These are phyloP conservation scores for Aspergillus baeticus DNA, from an alignment of 495 filamentous ascomycete genomes.

Conservation along the genomic window DNA sequence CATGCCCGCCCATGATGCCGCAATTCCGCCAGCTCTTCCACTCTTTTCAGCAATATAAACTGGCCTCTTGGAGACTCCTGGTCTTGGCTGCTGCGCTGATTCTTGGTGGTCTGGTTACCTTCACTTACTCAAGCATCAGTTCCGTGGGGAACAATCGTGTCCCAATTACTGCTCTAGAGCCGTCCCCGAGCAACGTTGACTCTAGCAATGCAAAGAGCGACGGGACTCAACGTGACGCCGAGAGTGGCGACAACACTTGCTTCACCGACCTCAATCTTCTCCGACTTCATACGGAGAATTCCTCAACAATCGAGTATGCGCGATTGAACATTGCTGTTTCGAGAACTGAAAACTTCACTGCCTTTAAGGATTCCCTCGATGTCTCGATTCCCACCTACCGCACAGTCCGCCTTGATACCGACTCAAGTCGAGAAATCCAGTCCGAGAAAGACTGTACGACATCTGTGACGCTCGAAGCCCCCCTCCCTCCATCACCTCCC, in stretches of 20 bases:
- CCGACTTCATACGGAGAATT: slow-evolving; percentile 14
- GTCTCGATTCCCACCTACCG: slow-evolving; percentile 10
- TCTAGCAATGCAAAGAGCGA: neutral
- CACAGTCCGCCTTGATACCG: slow-evolving; percentile 14
- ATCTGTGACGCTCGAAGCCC: slow-evolving; percentile 18
- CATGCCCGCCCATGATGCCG: slow-evolving; percentile 7
- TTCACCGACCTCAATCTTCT: slow-evolving; percentile 19
- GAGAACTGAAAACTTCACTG: slow-evolving; percentile 20
- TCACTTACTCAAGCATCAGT: slow-evolving; percentile 8
- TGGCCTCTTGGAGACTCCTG: slow-evolving; percentile 3
- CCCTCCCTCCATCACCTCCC: slow-evolving; percentile 10
- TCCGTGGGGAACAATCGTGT: neutral
- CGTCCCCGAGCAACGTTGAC: neutral
- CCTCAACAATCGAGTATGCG: slow-evolving; percentile 16
- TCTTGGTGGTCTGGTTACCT: slow-evolving; percentile 3
- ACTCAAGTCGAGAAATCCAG: slow-evolving; percentile 7
- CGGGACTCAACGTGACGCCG: neutral
- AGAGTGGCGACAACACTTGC: slow-evolving; percentile 12
- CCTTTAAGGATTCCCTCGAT: slow-evolving; percentile 15
- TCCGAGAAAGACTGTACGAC: slow-evolving; percentile 13
- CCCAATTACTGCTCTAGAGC: neutral
- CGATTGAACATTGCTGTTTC: slow-evolving; percentile 20
- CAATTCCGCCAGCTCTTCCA: slow-evolving; percentile 13
- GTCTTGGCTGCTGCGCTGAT: slow-evolving; percentile 2
- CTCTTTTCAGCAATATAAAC: slow-evolving; percentile 4